Percentiles rank a stretch among this genome's conserved stretches.
These are phyloP conservation scores for Rhynchospora tenuis DNA, from an alignment of 176 grass and related monocot genomes.

Conservation along the genomic window DNA sequence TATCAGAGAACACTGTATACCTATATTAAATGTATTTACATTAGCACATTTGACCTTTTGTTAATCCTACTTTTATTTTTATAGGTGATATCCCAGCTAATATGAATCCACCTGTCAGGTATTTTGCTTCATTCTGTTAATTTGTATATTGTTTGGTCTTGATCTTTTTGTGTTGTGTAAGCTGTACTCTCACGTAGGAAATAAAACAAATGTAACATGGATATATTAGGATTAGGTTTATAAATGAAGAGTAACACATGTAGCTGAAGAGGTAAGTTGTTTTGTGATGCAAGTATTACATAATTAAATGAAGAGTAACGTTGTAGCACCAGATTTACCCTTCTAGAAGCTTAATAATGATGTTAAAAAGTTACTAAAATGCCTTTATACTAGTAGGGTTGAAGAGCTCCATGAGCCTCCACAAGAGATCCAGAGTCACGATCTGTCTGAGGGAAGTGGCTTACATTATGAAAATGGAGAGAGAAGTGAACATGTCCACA, in stretches of 20 bases:
- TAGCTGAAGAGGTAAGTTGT: not conserved
- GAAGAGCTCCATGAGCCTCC: not conserved
- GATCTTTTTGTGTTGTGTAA: not conserved
- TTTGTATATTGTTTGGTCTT: not conserved
- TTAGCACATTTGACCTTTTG: not conserved
- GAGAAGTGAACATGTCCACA: not conserved
- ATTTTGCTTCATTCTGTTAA: not conserved
- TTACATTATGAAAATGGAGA: slow-evolving; percentile 12
- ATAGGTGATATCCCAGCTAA: slow-evolving; percentile 7
- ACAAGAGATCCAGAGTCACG: not conserved
- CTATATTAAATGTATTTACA: not conserved
- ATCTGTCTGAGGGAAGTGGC: not conserved
- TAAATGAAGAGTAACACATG: not conserved
- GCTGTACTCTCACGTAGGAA: not conserved
- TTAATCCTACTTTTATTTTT: not conserved
- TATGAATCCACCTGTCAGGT: slow-evolving; percentile 25
- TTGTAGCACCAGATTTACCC: not conserved
- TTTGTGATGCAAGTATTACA: not conserved
- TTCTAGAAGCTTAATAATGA: not conserved
- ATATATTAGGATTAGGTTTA: not conserved
- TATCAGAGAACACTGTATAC: not conserved
- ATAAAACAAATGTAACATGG: not conserved
- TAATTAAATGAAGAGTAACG: not conserved
- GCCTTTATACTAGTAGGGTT: not conserved
- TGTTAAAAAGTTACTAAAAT: not conserved